A percentile compares a stretch with the other conserved stretches of the same genome.
Evolutionary conservation across 257 asterid species (phyloP).

Genomic region (Rehmannia glutinosa): DNA sequence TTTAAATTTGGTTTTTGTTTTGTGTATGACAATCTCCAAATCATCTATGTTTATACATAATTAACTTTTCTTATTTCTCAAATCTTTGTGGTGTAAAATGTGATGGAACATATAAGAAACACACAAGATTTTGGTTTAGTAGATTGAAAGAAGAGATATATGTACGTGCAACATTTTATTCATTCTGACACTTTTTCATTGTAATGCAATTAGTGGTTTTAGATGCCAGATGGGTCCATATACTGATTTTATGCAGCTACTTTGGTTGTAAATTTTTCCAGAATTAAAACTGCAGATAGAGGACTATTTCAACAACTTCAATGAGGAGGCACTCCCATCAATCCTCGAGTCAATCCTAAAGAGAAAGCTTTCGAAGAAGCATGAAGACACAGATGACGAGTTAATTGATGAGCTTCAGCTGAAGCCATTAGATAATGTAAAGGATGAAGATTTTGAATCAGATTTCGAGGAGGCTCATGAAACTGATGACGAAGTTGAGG

Average conservation of each 20-base stretch:
- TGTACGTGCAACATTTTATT: background rate
- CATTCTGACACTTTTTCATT: background rate
- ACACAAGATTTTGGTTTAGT: background rate
- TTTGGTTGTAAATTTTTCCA: constrained; percentile 28
- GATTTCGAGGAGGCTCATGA: constrained; percentile 52
- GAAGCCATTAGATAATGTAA: constrained; percentile 51
- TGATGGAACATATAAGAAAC: background rate
- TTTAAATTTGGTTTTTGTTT: background rate
- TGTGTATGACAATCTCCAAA: background rate
- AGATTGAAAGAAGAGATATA: background rate
- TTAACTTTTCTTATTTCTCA: background rate
- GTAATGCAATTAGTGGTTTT: background rate
- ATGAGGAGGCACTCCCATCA: constrained; percentile 61
- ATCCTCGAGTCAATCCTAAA: constrained; percentile 46
- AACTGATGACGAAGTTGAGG: constrained; percentile 75
- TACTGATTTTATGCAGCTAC: background rate
- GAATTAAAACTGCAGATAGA: constrained; percentile 57
- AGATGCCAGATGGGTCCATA: background rate
- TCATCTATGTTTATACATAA: background rate
- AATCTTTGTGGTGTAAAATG: too few relatives aligned
- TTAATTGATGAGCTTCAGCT: constrained; percentile 46
- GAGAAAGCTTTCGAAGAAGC: constrained; percentile 52
- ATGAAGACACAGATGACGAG: constrained; percentile 72
- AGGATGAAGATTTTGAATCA: constrained; percentile 55
- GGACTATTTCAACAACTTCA: constrained; percentile 47